Evolutionary conservation across 495 filamentous ascomycete genomes (phyloP).

Genomic region (Lasiosphaeria ovina): DNA sequence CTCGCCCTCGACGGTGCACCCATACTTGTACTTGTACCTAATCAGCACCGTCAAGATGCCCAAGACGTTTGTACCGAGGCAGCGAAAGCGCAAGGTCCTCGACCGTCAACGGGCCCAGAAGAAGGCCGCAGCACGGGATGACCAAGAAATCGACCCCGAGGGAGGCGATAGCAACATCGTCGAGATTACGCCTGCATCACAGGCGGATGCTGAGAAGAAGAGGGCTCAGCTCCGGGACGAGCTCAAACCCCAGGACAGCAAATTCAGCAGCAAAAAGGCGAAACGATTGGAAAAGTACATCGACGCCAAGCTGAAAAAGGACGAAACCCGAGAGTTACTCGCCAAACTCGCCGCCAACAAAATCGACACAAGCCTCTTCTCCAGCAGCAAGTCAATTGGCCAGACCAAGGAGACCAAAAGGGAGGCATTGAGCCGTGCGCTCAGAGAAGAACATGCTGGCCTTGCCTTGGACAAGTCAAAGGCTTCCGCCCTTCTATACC

Average conservation of each 20-base stretch:
- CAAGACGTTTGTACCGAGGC: slow-evolving; percentile 68
- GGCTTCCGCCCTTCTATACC: slow-evolving; percentile 35
- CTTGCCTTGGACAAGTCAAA: slow-evolving; percentile 47
- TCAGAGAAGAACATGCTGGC: slow-evolving; percentile 58
- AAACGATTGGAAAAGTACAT: slow-evolving; percentile 97
- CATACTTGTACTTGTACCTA: neutral
- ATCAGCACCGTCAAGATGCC: slow-evolving; percentile 45
- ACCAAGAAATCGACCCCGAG: slow-evolving; percentile 43
- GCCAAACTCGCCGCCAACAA: slow-evolving; percentile 75
- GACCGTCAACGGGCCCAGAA: slow-evolving; percentile 54
- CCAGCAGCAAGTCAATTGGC: slow-evolving; percentile 75
- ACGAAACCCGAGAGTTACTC: slow-evolving; percentile 83
- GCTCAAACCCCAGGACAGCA: slow-evolving; percentile 67
- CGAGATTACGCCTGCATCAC: slow-evolving; percentile 65
- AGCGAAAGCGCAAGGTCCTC: slow-evolving; percentile 73
- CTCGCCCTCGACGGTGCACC: neutral
- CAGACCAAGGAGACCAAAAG: slow-evolving; percentile 61
- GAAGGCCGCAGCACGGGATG: slow-evolving; percentile 9
- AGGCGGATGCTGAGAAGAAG: slow-evolving; percentile 65
- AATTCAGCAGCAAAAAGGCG: slow-evolving; percentile 85
- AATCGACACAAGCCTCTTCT: slow-evolving; percentile 76
- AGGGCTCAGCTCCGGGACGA: slow-evolving; percentile 56
- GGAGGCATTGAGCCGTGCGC: slow-evolving; percentile 57
- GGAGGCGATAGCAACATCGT: slow-evolving; percentile 64
- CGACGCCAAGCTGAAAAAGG: slow-evolving; percentile 90